Evolutionary conservation across 139 green algal genomes (phyloP).

Genomic region (Haematococcus lacustris): DNA sequence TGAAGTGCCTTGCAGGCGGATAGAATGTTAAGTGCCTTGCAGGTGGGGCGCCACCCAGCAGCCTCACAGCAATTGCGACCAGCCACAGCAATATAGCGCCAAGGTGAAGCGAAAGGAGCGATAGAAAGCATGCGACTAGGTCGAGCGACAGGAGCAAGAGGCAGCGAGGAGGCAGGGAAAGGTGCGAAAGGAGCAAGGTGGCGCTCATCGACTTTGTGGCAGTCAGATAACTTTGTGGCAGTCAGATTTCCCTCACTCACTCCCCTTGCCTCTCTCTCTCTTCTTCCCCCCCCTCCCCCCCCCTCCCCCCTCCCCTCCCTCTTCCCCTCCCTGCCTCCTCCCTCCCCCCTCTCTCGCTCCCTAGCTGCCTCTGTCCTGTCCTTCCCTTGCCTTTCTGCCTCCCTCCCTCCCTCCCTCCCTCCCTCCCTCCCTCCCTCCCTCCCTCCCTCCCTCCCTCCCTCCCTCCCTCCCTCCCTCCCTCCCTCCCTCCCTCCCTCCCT

Average conservation of each 20-base stretch:
- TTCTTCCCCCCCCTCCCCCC: neutral
- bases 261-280: neutral
- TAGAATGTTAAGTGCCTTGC: too few species aligned
- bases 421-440: neutral
- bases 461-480: neutral
- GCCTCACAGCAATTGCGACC: too few species aligned
- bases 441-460: neutral
- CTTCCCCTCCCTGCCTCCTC: neutral
- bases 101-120: too few species aligned
- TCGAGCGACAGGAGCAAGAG: too few species aligned
- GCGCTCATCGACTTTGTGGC: too few species aligned
- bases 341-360: neutral
- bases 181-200: too few species aligned
- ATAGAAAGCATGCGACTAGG: too few species aligned
- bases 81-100: too few species aligned
- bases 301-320: neutral
- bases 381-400: neutral
- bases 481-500: neutral
- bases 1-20: too few species aligned
- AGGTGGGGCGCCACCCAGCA: too few species aligned
- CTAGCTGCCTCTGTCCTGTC: neutral
- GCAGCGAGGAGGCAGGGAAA: too few species aligned
- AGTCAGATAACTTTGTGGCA: too few species aligned
- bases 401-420: neutral
- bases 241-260: constrained; percentile 17